A percentile compares a stretch with the other conserved stretches of the same genome.
Evolutionary conservation across 805 yeast species (phyloP).

Genomic region (Metschnikowia peoriensis): DNA sequence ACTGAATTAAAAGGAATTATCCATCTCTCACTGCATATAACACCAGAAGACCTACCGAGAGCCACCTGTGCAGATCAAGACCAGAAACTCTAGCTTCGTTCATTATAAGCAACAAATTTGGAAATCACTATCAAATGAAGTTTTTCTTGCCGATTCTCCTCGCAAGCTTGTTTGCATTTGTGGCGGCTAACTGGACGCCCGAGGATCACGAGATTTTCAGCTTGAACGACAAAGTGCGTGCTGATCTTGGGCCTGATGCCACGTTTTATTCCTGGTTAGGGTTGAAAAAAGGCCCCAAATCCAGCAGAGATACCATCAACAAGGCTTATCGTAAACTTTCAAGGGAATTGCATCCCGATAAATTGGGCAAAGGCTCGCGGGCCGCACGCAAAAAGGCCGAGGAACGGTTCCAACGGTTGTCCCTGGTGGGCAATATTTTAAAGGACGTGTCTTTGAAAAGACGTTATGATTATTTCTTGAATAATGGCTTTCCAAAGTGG

Average conservation of each 20-base stretch:
- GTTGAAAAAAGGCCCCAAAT: slow-evolving; percentile 44
- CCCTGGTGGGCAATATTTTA: slow-evolving; percentile 71
- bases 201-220: slow-evolving; percentile 81
- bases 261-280: slow-evolving; percentile 71
- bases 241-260: slow-evolving; percentile 59
- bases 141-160: slow-evolving; percentile 14
- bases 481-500: slow-evolving; percentile 84
- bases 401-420: slow-evolving; percentile 74
- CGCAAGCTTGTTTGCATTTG: slow-evolving; percentile 20
- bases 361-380: slow-evolving; percentile 34
- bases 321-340: slow-evolving; percentile 72
- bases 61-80: not conserved
- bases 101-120: not conserved
- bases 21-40: no score
- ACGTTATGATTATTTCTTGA: slow-evolving; percentile 80
- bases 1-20: no score
- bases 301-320: slow-evolving; percentile 53
- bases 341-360: slow-evolving; percentile 83
- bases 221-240: slow-evolving; percentile 59
- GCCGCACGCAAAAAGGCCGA: slow-evolving; percentile 49
- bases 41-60: no score
- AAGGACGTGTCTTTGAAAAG: slow-evolving; percentile 53
- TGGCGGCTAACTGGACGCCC: slow-evolving; percentile 50
- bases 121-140: slow-evolving; percentile 6
- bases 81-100: not conserved